Evolutionary conservation across 441 rosid species (phyloP).

Genomic region (Erodium chrysanthum): DNA sequence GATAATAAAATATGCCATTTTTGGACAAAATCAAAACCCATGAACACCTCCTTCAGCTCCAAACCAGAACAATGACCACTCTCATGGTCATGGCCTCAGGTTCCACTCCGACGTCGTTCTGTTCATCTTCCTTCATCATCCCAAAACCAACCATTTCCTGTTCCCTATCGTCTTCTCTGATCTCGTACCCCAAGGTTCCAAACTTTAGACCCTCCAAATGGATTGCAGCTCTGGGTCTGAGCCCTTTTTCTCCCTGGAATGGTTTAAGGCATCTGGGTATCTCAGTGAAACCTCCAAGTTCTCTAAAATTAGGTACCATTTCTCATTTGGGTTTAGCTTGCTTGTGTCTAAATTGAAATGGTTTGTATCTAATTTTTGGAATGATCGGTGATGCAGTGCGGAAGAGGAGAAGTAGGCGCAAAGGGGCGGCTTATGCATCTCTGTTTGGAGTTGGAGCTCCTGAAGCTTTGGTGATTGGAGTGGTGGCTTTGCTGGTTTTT

Average conservation of each 20-base stretch:
- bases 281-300: conserved; percentile 31
- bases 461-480: conserved; percentile 93
- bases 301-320: conserved; percentile 19
- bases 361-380: background rate
- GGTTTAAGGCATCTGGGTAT: conserved; percentile 57
- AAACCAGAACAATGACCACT: conserved; percentile 7
- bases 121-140: conserved; percentile 23
- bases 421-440: conserved; percentile 48
- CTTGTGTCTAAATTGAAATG: background rate
- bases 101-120: conserved; percentile 21
- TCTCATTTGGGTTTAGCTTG: background rate
- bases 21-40: background rate
- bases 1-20: background rate
- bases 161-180: conserved; percentile 21
- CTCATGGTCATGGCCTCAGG: conserved; percentile 11
- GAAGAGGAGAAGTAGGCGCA: conserved; percentile 34
- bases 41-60: background rate
- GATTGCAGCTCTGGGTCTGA: conserved; percentile 33
- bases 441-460: conserved; percentile 97
- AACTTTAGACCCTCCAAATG: conserved; percentile 22
- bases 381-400: conserved; percentile 28
- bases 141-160: conserved; percentile 3
- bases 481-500: conserved; percentile 87
- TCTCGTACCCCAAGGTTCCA: conserved; percentile 23
- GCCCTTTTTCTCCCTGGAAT: conserved; percentile 41